Evolutionary conservation across 1,284 basidiomycete species (phyloP).

Genomic region (Anthracocystis walkeri): DNA sequence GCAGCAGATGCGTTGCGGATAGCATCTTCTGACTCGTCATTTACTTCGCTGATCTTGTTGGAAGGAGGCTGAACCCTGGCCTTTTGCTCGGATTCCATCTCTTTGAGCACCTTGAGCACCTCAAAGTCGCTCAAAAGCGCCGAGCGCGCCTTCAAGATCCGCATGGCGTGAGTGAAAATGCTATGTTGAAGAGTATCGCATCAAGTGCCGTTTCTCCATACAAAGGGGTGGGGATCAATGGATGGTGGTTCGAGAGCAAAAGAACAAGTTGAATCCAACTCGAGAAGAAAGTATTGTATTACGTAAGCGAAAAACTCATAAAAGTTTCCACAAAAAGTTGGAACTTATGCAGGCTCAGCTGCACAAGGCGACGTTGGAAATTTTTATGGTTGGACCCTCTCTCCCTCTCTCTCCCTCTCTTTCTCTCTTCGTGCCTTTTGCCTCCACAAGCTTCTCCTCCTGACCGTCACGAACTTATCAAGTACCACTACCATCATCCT

Average conservation of each 20-base stretch:
- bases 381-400: constrained; percentile 14
- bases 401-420: constrained; percentile 4
- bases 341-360: neutral
- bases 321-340: neutral
- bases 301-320: constrained; percentile 22
- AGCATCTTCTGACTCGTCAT: constrained; percentile 7
- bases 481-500: neutral
- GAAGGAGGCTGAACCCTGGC: constrained; percentile 67
- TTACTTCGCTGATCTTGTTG: constrained; percentile 72
- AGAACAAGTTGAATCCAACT: neutral
- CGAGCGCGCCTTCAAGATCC: constrained; percentile 82
- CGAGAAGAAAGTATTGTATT: constrained; percentile 18
- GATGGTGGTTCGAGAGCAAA: neutral
- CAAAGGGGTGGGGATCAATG: neutral
- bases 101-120: constrained; percentile 81
- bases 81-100: constrained; percentile 79
- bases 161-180: constrained; percentile 40
- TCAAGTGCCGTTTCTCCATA: neutral
- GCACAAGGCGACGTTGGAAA: constrained; percentile 1
- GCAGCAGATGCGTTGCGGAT: constrained; percentile 3
- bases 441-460: constrained; percentile 2
- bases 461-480: neutral
- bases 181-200: constrained; percentile 13
- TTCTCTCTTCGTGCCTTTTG: neutral
- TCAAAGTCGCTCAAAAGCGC: constrained; percentile 87